phyloP scores from a whole-genome alignment of 176 grass and related monocot genomes.

The Coix lacrymajobi region DNA sequence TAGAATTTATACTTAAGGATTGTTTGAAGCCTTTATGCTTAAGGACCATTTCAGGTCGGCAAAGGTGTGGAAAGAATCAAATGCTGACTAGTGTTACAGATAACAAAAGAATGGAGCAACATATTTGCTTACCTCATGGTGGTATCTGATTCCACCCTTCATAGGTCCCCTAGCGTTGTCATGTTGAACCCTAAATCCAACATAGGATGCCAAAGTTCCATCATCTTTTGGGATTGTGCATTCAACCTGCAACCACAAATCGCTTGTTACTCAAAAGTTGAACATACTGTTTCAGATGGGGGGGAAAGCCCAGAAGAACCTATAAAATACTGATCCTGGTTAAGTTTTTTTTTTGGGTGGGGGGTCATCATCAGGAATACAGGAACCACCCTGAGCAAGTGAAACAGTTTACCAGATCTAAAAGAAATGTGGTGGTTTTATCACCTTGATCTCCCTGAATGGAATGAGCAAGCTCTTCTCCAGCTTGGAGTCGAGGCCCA shows the following conservation, averaged over 20 bases:
- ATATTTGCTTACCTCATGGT: constrained; percentile 60
- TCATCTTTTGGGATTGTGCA: constrained; percentile 89
- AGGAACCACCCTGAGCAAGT: background rate
- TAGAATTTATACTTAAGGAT: background rate
- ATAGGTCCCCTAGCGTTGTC: constrained; percentile 95
- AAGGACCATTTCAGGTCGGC: constrained; percentile 28
- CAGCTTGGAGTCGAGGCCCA: constrained; percentile 74
- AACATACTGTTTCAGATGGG: constrained; percentile 11
- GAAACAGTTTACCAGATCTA: constrained; percentile 2
- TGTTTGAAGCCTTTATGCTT: constrained; percentile 9
- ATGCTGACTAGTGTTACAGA: constrained; percentile 8
- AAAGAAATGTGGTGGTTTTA: background rate
- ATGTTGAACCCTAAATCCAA: constrained; percentile 81
- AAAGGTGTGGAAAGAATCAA: constrained; percentile 27
- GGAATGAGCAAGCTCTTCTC: constrained; percentile 86
- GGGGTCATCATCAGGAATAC: background rate
- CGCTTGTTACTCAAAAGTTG: constrained; percentile 1
- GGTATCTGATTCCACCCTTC: constrained; percentile 97
- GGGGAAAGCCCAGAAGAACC: background rate
- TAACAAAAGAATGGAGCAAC: constrained; percentile 21
- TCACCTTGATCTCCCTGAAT: constrained; percentile 90
- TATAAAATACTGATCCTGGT: background rate
- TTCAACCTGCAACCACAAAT: constrained; percentile 67
- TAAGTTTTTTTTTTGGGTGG: background rate
- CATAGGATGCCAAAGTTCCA: constrained; percentile 76